phyloP scores from a whole-genome alignment of 352 stramenopile genomes.

The Pythium utonaiense region DNA sequence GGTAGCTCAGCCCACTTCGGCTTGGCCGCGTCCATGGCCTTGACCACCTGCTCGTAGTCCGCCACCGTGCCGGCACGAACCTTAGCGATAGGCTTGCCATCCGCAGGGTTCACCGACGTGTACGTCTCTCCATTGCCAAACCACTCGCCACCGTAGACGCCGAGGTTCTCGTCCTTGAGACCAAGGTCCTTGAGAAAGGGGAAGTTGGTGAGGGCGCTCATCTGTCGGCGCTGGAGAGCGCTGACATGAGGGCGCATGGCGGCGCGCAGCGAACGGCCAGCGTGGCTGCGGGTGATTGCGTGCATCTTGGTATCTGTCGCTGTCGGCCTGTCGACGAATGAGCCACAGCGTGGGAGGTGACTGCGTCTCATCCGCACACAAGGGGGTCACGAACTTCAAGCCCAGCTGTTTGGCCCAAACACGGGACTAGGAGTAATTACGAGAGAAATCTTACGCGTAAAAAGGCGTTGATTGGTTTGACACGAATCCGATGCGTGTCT shows the following conservation, averaged over 20 bases:
- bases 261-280: conserved; percentile 10
- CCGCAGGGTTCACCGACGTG: conserved; percentile 82
- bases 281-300: conserved; percentile 14
- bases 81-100: conserved; percentile 80
- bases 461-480: no score
- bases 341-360: not conserved
- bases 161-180: conserved; percentile 78
- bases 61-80: conserved; percentile 73
- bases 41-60: conserved; percentile 84
- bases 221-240: conserved; percentile 27
- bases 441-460: not conserved
- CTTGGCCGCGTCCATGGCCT: conserved; percentile 83
- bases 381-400: conserved; percentile 18
- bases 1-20: conserved; percentile 80
- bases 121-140: conserved; percentile 78
- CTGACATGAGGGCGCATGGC: conserved; percentile 12
- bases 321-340: conserved; percentile 26
- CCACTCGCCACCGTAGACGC: conserved; percentile 87
- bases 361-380: conserved; percentile 17
- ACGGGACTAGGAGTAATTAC: not conserved
- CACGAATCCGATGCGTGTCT: no score
- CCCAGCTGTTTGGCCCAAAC: conserved; percentile 7
- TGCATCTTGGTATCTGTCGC: conserved; percentile 8
- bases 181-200: conserved; percentile 81
- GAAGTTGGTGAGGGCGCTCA: conserved; percentile 51